Evolutionary conservation across 2,329 filamentous ascomycete genomes (phyloP), one percentile per base, ranked within the genome.

Genomic region (Gnomoniopsis sp.): DNA sequence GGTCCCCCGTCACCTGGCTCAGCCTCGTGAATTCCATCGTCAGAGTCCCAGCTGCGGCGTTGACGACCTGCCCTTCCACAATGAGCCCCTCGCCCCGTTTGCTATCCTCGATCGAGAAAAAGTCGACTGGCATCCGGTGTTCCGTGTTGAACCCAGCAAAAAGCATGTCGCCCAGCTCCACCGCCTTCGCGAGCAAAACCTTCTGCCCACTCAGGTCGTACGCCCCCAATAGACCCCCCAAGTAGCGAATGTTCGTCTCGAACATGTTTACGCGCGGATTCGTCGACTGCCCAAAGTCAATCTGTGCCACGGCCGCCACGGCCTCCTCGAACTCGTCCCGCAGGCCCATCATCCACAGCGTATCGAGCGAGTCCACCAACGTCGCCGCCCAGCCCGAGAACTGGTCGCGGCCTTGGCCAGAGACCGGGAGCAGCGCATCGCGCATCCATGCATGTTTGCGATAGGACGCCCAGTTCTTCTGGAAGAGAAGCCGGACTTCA

Each of bases 1-100:
- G 73, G 61, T 92, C 80, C 33, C 84, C 85, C 0, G 89, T 92
- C 60, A 93, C 73, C 69, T 92, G 89, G 2, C 88, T 87, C 51
- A 93, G 74, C 17, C 87, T 80, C 15, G 88, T 89, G 69, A 92
- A 86, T 66, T 93, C 90, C 58, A 93, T 72, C 1, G 84, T 87
- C 52, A 92, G 75, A 6, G 87, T 89, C 6, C 88, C 89, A 1
- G 77, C 74, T 6, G 75, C 75, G 7, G 78, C 78, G 3, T 77
- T 74, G 15, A 78, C 75, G 4, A 80, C 76, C 1, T 59, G 65
- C 1, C 33, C 19, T 59, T 79, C 75, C 0, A 74, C 64, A 0
- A 55, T 38, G 12, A 77, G 63, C 0, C 71, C 72, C 0, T 66
- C 56, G 6, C 76, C 75, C 0, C 65, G 68, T 58, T 75, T 75